Base-by-base conservation (phyloP, 148 eudicot genomes). In the Simmondsia chinensis region DNA sequence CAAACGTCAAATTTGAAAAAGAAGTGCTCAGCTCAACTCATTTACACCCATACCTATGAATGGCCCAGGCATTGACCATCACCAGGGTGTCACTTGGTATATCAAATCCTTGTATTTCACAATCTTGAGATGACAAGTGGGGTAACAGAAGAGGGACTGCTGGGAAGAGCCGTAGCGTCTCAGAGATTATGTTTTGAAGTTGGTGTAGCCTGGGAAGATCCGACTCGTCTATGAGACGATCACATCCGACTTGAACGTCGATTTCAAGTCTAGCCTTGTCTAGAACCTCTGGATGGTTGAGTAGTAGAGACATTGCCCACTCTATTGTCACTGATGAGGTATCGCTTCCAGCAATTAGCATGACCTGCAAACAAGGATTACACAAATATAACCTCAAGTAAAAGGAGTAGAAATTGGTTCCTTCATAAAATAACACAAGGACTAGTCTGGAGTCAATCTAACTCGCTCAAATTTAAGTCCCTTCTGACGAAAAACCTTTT, bases 221-320 rank as follows among this genome's bases (percentile, higher is more conserved):
- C 0, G 33, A 6, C 8, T 51, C 56, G 9, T 18, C 17, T 2
- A 38, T 15, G 16, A 36, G 21, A 15, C 56, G 22, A 19, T 26
- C 7, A 0, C 29, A 2, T 9, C 29, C 22, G 2, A 51, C 34
- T 18, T 25, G 44, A 4, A 10, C 16, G 39, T 51, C 45, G 5
- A 51, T 37, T 51, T 51, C 56, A 7, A 18, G 6, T 23, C 41
- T 7, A 12, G 31, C 54, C 33, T 49, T 49, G 3, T 7, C 2
- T 20, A 49, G 30, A 20, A 22, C 14, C 2, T 35, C 12, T 2
- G 41, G 54, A 37, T 49, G 42, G 54, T 49, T 49, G 0, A 49
- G 20, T 7, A 49, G 54, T 25, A 49, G 54, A 4, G 54, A 49
- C 41, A 49, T 33, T 1, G 42, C 54, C 54, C 54, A 49, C 19